Evolutionary conservation across 148 eudicot genomes (phyloP).

Genomic region (Suaeda aralocaspica): DNA sequence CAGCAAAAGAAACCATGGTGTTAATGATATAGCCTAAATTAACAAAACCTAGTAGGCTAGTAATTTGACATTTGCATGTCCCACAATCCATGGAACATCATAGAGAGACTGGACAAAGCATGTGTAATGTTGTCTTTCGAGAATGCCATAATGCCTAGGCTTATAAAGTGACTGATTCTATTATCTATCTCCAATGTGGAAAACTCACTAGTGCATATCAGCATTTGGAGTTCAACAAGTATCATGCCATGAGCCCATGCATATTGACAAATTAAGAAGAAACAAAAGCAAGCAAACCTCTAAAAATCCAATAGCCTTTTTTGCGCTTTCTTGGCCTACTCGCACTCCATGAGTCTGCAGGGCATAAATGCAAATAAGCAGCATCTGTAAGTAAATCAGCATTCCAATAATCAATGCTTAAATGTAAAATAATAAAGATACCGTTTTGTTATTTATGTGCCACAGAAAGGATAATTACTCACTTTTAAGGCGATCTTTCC

Average conservation of each 20-base stretch:
- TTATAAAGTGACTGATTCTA: too few relatives aligned
- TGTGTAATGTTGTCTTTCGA: background rate
- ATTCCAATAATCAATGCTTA: background rate
- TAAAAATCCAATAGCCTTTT: conserved; percentile 78
- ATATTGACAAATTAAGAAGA: too few relatives aligned
- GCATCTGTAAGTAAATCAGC: background rate
- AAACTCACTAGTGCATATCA: too few relatives aligned
- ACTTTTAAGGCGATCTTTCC: too few relatives aligned
- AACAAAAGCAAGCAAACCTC: conserved; percentile 47
- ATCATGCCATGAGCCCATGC: too few relatives aligned
- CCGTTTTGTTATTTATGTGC: background rate
- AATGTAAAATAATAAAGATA: background rate
- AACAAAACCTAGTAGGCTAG: too few relatives aligned
- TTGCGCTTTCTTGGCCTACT: conserved; percentile 77
- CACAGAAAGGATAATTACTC: background rate
- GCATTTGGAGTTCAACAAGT: too few relatives aligned
- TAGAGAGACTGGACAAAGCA: background rate
- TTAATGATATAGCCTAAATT: too few relatives aligned
- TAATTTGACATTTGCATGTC: too few relatives aligned
- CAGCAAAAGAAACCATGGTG: too few relatives aligned
- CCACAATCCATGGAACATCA: background rate
- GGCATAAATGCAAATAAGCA: background rate
- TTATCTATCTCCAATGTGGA: too few relatives aligned
- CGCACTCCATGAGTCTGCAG: conserved; percentile 91
- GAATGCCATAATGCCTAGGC: too few relatives aligned